A percentile compares a stretch with the other conserved stretches of the same genome.
Evolutionary conservation across 441 rosid species (phyloP).

Genomic region (Mallotus japonicus): DNA sequence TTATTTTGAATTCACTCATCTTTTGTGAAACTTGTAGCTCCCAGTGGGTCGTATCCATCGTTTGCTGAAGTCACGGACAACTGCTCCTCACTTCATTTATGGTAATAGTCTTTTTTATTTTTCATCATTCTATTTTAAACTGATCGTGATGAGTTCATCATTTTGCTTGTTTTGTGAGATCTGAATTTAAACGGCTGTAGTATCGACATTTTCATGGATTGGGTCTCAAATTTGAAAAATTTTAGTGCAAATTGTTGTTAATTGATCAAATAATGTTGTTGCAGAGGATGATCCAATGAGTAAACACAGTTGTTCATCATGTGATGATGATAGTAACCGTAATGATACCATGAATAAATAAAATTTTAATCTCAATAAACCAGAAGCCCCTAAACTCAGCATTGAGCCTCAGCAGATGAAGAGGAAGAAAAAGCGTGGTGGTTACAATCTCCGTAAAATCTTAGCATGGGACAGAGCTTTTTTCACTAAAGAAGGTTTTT

Average conservation of each 20-base stretch:
- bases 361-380: slow-evolving; percentile 42
- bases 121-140: neutral
- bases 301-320: slow-evolving; percentile 20
- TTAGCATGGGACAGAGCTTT: slow-evolving; percentile 91
- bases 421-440: slow-evolving; percentile 80
- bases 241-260: neutral
- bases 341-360: slow-evolving; percentile 33
- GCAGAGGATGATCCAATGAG: slow-evolving; percentile 15
- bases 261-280: neutral
- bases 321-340: slow-evolving; percentile 22
- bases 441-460: slow-evolving; percentile 81
- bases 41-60: too few species aligned
- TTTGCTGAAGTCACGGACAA: too few species aligned
- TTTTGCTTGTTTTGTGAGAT: too few species aligned
- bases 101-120: slow-evolving; percentile 32
- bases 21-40: too few species aligned
- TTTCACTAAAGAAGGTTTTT: slow-evolving; percentile 81
- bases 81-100: slow-evolving; percentile 22
- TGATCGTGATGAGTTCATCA: neutral
- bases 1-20: too few species aligned
- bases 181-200: too few species aligned
- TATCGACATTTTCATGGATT: too few species aligned
- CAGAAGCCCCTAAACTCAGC: slow-evolving; percentile 49
- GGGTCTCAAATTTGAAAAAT: too few species aligned
- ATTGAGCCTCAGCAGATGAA: slow-evolving; percentile 81